phyloP scores from a whole-genome alignment of 805 yeast species.

The Jamesozyma hellenica region DNA sequence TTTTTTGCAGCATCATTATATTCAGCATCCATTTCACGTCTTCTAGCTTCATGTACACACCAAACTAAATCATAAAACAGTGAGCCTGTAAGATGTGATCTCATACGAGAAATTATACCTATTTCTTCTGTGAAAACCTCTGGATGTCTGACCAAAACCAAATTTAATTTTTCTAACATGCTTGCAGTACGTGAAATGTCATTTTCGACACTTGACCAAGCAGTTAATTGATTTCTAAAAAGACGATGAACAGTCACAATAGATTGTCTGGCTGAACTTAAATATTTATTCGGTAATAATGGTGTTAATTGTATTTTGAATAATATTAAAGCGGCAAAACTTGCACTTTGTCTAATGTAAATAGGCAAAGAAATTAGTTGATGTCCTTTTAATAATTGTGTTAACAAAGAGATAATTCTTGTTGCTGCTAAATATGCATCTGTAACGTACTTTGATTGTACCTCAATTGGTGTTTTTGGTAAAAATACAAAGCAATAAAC shows the following conservation, averaged over 20 bases:
- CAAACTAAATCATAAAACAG: constrained; percentile 85
- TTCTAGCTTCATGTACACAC: constrained; percentile 89
- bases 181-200: constrained; percentile 88
- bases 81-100: constrained; percentile 87
- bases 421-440: constrained; percentile 76
- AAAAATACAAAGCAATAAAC: constrained; percentile 82
- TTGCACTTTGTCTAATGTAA: constrained; percentile 75
- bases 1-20: constrained; percentile 27
- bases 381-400: constrained; percentile 55
- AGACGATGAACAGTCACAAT: constrained; percentile 87
- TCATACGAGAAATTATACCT: constrained; percentile 77
- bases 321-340: constrained; percentile 66
- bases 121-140: constrained; percentile 62
- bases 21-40: constrained; percentile 44
- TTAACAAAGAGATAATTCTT: constrained; percentile 65
- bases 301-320: constrained; percentile 79
- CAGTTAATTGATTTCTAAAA: constrained; percentile 76
- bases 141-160: constrained; percentile 79
- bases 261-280: constrained; percentile 84
- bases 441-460: constrained; percentile 75
- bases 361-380: constrained; percentile 79
- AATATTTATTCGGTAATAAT: constrained; percentile 50
- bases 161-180: constrained; percentile 78
- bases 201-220: constrained; percentile 85
- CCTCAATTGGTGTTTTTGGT: constrained; percentile 82